Evolutionary conservation across 2,329 filamentous ascomycete genomes (phyloP).

Genomic region (Talaromyces marneffei): DNA sequence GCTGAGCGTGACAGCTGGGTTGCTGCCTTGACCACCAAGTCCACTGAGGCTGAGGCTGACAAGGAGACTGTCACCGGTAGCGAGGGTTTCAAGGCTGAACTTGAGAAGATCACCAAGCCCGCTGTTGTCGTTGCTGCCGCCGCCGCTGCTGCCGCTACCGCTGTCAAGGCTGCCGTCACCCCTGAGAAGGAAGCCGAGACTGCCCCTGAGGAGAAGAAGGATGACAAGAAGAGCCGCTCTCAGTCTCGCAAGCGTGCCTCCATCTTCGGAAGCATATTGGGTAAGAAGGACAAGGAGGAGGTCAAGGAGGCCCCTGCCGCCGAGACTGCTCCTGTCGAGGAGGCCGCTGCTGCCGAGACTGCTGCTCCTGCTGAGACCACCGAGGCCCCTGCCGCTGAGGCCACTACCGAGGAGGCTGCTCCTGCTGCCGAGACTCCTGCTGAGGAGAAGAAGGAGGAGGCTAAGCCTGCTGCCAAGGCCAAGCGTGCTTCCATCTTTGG

Average conservation of each 20-base stretch:
- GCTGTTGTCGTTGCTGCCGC: slow-evolving; percentile 29
- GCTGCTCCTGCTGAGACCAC: slow-evolving; percentile 30
- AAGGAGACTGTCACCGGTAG: slow-evolving; percentile 66
- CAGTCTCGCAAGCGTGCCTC: slow-evolving; percentile 55
- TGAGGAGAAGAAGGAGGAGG: slow-evolving; percentile 38
- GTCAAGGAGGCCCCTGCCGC: slow-evolving; percentile 38
- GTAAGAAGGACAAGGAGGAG: slow-evolving; percentile 53
- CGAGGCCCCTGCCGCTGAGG: slow-evolving; percentile 16
- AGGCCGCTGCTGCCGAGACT: slow-evolving; percentile 31
- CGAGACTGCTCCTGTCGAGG: slow-evolving; percentile 34
- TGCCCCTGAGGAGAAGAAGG: slow-evolving; percentile 16
- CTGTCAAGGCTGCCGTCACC: slow-evolving; percentile 16
- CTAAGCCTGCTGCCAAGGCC: slow-evolving; percentile 49
- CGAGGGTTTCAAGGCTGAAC: slow-evolving; percentile 81
- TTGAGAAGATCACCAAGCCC: slow-evolving; percentile 61
- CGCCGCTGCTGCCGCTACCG: slow-evolving; percentile 8
- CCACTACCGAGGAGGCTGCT: slow-evolving; percentile 34
- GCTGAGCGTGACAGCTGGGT: slow-evolving; percentile 92
- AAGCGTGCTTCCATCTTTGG: slow-evolving; percentile 86
- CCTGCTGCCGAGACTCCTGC: slow-evolving; percentile 29
- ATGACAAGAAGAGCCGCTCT: slow-evolving; percentile 53
- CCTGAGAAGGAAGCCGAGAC: no score
- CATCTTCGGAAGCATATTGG: slow-evolving; percentile 51
- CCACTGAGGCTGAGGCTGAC: slow-evolving; percentile 76
- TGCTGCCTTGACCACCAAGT: slow-evolving; percentile 72